These are phyloP conservation scores for Amanita phalloides DNA, from an alignment of 768 basidiomycete genomes.

Conservation along the genomic window DNA sequence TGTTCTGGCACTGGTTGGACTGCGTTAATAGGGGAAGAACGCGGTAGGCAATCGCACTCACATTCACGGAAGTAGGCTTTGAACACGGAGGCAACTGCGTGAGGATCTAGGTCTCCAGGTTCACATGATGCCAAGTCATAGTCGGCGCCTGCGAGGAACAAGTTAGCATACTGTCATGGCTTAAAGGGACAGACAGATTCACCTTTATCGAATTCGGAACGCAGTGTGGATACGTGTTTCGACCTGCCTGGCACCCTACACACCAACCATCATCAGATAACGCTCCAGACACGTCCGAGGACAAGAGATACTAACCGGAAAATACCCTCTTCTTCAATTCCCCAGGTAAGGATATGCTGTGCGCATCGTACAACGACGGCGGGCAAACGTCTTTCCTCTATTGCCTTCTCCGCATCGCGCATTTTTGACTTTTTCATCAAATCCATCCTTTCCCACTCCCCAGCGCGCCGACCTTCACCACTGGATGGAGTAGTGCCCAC, in stretches of 20 bases:
- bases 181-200: slow-evolving; percentile 7
- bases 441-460: slow-evolving; percentile 10
- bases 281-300: slow-evolving; percentile 4
- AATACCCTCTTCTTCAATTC: slow-evolving; percentile 76
- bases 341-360: slow-evolving; percentile 76
- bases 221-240: slow-evolving; percentile 65
- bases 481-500: slow-evolving; percentile 14
- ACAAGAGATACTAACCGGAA: slow-evolving; percentile 51
- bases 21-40: slow-evolving; percentile 2
- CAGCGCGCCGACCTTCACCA: slow-evolving; percentile 5
- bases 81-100: slow-evolving; percentile 88
- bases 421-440: slow-evolving; percentile 12
- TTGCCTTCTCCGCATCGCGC: slow-evolving; percentile 17
- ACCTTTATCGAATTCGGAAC: slow-evolving; percentile 78
- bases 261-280: slow-evolving; percentile 6
- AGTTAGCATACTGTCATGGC: not conserved
- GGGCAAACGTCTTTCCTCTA: slow-evolving; percentile 50
- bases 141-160: slow-evolving; percentile 57
- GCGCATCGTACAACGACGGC: slow-evolving; percentile 75
- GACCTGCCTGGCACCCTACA: slow-evolving; percentile 74
- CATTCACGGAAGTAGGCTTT: slow-evolving; percentile 89
- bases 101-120: slow-evolving; percentile 87
- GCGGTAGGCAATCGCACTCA: slow-evolving; percentile 31
- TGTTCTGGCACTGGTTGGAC: slow-evolving; percentile 65
- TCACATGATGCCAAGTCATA: slow-evolving; percentile 69